These are phyloP conservation scores for Fagopyrum tataricum DNA, from an alignment of 148 eudicot species.

Conservation along the genomic window DNA sequence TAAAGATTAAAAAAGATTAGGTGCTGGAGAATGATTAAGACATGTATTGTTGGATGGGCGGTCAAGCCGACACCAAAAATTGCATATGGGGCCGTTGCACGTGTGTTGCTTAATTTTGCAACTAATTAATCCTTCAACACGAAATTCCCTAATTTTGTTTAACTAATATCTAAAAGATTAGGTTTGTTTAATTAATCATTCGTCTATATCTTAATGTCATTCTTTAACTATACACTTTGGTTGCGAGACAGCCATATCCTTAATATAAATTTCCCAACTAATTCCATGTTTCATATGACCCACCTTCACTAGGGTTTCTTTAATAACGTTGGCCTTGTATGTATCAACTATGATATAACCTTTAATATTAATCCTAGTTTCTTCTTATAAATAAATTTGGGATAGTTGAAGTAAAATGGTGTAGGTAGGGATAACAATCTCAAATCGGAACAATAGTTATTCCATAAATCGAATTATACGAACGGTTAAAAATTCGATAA, in stretches of 20 bases:
- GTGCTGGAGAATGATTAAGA: conserved; percentile 13
- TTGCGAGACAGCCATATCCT: background rate
- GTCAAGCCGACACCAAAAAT: conserved; percentile 12
- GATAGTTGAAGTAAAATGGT: background rate
- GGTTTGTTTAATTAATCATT: conserved; percentile 7
- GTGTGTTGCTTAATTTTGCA: conserved; percentile 11
- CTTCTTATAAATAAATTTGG: background rate
- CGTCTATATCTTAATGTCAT: conserved; percentile 9
- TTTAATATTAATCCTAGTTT: background rate
- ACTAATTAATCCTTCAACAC: background rate
- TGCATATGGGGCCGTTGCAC: conserved; percentile 12
- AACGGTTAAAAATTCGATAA: too few species aligned
- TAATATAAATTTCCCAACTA: background rate
- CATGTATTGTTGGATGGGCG: background rate
- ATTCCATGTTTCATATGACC: background rate
- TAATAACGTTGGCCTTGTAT: background rate
- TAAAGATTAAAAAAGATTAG: background rate
- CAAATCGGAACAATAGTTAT: background rate
- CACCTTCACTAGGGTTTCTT: background rate
- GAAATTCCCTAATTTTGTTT: background rate
- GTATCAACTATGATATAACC: background rate
- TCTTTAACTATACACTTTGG: conserved; percentile 1
- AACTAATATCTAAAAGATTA: conserved; percentile 4
- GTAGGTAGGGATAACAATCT: too few species aligned
- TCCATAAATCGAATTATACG: too few species aligned